A percentile compares a stretch with the other conserved stretches of the same genome.
These are phyloP conservation scores for Talaromyces amestolkiae DNA, from an alignment of 2,329 filamentous ascomycete species.

Conservation along the genomic window DNA sequence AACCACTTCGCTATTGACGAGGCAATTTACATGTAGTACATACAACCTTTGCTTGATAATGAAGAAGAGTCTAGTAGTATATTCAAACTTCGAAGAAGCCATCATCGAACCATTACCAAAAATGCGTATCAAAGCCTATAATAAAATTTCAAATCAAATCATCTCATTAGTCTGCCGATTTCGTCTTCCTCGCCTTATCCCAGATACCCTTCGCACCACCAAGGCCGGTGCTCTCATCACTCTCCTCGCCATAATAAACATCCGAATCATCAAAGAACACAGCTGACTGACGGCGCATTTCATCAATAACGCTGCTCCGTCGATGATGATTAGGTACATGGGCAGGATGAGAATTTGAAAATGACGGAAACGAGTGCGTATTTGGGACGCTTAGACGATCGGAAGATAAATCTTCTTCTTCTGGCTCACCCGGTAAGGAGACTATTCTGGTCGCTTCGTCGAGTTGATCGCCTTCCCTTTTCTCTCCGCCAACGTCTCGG, in stretches of 20 bases:
- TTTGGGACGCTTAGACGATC: neutral
- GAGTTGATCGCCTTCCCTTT: slow-evolving; percentile 11
- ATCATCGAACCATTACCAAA: neutral
- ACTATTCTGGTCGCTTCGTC: slow-evolving; percentile 12
- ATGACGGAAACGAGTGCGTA: neutral
- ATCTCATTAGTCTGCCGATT: neutral
- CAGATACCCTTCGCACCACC: neutral
- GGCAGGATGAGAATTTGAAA: neutral
- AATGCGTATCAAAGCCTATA: neutral
- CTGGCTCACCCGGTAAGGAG: neutral
- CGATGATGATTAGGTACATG: slow-evolving; percentile 1
- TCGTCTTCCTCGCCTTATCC: neutral
- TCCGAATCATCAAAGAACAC: slow-evolving; percentile 48
- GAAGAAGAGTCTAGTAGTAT: neutral
- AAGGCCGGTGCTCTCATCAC: slow-evolving; percentile 14
- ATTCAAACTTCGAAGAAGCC: neutral
- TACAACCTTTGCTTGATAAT: neutral
- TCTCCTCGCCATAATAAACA: slow-evolving; percentile 30
- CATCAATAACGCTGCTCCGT: slow-evolving; percentile 40
- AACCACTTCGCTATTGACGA: slow-evolving; percentile 14
- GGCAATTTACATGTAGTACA: neutral
- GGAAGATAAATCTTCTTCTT: neutral
- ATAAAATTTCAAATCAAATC: neutral
- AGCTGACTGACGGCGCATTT: slow-evolving; percentile 46
- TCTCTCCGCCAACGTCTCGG: neutral